Evolutionary conservation across 2,329 filamentous ascomycete species (phyloP).

Genomic region (Penicillium capsulatum): DNA sequence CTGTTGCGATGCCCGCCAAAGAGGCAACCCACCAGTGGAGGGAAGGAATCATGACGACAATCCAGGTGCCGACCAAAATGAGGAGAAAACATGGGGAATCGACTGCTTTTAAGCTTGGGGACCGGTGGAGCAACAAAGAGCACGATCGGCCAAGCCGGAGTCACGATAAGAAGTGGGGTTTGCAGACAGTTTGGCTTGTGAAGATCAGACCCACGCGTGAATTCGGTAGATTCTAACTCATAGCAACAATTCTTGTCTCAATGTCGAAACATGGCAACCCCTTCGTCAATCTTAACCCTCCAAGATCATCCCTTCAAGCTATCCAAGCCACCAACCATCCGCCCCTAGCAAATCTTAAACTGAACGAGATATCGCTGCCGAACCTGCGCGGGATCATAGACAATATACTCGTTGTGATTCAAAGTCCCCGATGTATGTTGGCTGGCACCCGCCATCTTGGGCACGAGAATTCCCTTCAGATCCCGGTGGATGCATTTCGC

Average conservation of each 20-base stretch:
- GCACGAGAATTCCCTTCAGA: slow-evolving; percentile 7
- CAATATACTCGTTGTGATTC: slow-evolving; percentile 39
- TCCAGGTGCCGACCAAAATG: not conserved
- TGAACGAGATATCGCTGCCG: slow-evolving; percentile 37
- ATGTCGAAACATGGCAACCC: no score
- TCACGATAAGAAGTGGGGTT: no score
- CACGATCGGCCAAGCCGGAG: no score
- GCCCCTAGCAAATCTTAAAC: slow-evolving; percentile 18
- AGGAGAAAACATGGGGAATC: not conserved
- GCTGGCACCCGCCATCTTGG: slow-evolving; percentile 3
- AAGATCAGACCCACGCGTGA: not conserved
- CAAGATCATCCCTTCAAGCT: no score
- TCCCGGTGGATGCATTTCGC: slow-evolving; percentile 10
- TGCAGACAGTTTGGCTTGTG: not conserved
- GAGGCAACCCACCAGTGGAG: slow-evolving; percentile 11
- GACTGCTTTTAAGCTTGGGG: no score
- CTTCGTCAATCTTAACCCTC: no score
- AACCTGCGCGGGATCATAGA: slow-evolving; percentile 40
- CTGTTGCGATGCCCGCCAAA: slow-evolving; percentile 20
- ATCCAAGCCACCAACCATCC: no score
- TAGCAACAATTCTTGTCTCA: no score
- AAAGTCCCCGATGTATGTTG: accelerated
- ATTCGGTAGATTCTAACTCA: not conserved
- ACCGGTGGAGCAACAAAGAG: no score
- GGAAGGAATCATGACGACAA: slow-evolving; percentile 3